Base-by-base conservation (phyloP, 2,329 filamentous ascomycete species). In the Aspergillus ustus region DNA sequence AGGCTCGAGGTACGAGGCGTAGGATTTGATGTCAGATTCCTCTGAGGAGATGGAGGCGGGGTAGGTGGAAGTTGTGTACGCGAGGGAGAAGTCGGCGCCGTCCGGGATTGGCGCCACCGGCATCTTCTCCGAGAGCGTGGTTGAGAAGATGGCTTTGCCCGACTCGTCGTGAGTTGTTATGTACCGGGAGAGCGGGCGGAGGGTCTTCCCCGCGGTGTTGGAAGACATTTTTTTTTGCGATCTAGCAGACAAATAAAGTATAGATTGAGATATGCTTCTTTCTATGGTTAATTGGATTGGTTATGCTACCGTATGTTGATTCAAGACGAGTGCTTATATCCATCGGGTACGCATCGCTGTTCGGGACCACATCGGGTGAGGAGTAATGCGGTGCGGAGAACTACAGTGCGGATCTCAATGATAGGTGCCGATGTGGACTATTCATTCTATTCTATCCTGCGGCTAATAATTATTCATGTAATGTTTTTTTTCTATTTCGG, bases 41-140 rank as follows among this genome's bases (percentile, higher is more conserved):
- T 82, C 77, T 22, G 73, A 65, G 65, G 76, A 75, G 64, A 86
- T 74, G 52, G 81, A 69, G 31, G 81, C 77, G 0, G 84, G 83
- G 56, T 79, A 81, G 51, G 76, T 70, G 51, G 79, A 77, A 4
- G 84, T 82, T 7, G 80, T 79, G 71, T 85, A 86, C 61, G 76
- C 77, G 34, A 85, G 78, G 31, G 76, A 77, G 66, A 85, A 85
- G 17, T 74, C 75, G 37, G 82, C 79, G 44, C 80, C 78, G 64
- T 82, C 79, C 63, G 63, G 54, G 9, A 72, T 65, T 17, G 67
- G 57, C 15, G 63, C 56, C 2, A 72, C 60, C 1, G 65, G 64
- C 65, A 68, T 66, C 1, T 45, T 20, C n/a, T 67, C 65, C 1
- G 73, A 62, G 34, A 77, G 60, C 17, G 66, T 59, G 22, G 52